These are phyloP conservation scores for Geotrichum candidum DNA, from an alignment of 1,139 yeast species.

Conservation along the genomic window DNA sequence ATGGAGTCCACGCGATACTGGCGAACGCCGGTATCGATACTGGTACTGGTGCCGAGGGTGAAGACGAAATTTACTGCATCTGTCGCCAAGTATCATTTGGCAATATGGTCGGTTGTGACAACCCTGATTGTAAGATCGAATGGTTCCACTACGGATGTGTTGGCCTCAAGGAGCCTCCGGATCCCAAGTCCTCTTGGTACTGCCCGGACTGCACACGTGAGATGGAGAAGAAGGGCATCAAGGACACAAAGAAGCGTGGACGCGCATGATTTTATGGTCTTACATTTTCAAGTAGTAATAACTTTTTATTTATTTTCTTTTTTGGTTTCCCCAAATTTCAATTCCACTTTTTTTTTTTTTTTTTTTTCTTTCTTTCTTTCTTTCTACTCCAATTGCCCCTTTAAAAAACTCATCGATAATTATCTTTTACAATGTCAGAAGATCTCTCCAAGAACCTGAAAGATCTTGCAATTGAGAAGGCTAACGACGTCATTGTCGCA, in stretches of 20 bases:
- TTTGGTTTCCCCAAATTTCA: not conserved
- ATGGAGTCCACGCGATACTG: not conserved
- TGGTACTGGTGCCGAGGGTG: conserved; percentile 44
- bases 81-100: conserved; percentile 85
- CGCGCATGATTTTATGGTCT: conserved; percentile 1
- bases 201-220: conserved; percentile 35
- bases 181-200: conserved; percentile 39
- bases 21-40: conserved; percentile 1
- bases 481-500: not conserved
- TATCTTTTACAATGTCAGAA: not conserved
- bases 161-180: conserved; percentile 47
- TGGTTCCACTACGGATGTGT: conserved; percentile 85
- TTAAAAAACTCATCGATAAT: not conserved
- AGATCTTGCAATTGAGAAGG: not conserved
- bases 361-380: not conserved
- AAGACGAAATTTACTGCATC: conserved; percentile 59
- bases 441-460: not conserved
- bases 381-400: not conserved
- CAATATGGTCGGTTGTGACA: conserved; percentile 90
- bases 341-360: not conserved
- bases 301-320: not conserved
- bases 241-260: conserved; percentile 19
- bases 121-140: conserved; percentile 70
- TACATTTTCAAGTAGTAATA: not conserved
- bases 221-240: conserved; percentile 23